Evolutionary conservation across 257 asterid genomes (phyloP).

Genomic region (Datura wrightii): DNA sequence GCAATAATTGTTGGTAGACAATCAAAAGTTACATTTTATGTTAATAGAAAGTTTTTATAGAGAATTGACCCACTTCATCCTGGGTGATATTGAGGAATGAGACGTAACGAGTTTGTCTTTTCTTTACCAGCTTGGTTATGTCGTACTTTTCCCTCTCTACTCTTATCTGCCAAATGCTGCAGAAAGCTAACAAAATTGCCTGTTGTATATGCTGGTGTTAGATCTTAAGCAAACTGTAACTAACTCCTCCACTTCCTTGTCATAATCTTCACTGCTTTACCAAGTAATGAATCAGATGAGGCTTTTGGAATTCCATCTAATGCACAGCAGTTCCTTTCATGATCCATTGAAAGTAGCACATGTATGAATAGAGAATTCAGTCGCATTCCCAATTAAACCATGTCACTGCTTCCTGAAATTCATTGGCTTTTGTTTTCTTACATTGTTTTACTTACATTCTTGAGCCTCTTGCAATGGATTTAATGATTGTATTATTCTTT

Average conservation of each 20-base stretch:
- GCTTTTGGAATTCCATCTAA: conserved; percentile 26
- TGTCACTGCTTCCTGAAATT: neutral
- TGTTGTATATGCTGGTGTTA: conserved; percentile 3
- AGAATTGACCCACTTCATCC: neutral
- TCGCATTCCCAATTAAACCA: neutral
- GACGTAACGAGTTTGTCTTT: neutral
- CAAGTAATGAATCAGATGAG: conserved; percentile 4
- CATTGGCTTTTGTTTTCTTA: neutral
- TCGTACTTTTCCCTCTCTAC: neutral
- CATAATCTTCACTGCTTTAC: neutral
- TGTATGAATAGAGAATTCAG: neutral
- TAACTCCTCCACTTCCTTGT: conserved; percentile 2
- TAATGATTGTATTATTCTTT: conserved; percentile 26
- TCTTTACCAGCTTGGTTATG: conserved; percentile 18
- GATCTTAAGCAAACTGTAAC: conserved; percentile 1
- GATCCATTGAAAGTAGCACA: conserved; percentile 16
- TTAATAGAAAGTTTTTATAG: neutral
- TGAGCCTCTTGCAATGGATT: conserved; percentile 33
- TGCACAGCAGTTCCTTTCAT: neutral
- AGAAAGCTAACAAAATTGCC: neutral
- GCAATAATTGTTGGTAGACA: conserved; percentile 11
- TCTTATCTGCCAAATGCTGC: conserved; percentile 18
- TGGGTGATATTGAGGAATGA: neutral
- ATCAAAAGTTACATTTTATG: neutral
- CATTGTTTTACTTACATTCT: neutral